Evolutionary conservation across 306 rosid species (phyloP).

Genomic region (Glycine tomentella): DNA sequence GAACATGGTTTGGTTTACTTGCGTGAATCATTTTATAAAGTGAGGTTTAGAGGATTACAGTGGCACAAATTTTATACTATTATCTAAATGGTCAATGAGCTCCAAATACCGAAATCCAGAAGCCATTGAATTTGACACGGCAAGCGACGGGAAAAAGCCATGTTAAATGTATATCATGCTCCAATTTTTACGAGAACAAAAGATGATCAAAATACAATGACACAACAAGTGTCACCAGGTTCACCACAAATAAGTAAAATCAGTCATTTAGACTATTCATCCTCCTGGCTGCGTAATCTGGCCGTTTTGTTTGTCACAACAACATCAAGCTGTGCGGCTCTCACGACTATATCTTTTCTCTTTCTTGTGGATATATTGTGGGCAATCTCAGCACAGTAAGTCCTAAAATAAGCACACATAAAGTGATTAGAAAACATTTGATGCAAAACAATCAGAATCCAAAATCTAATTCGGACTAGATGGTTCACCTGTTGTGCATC

Average conservation of each 20-base stretch:
- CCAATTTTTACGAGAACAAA: no score
- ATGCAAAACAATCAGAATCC: neutral
- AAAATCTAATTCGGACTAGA: neutral
- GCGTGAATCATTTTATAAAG: no score
- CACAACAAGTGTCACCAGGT: neutral
- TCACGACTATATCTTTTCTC: constrained; percentile 80
- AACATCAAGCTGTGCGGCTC: constrained; percentile 89
- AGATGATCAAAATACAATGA: no score
- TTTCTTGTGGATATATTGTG: constrained; percentile 70
- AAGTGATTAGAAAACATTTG: neutral
- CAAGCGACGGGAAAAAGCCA: no score
- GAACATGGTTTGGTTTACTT: no score
- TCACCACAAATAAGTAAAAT: no score
- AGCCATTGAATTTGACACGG: no score
- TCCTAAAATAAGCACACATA: constrained; percentile 42
- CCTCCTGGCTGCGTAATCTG: constrained; percentile 89
- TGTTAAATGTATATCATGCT: no score
- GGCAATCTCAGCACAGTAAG: constrained; percentile 85
- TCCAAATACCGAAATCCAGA: no score
- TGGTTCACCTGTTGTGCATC: constrained; percentile 82
- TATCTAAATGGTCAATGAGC: no score
- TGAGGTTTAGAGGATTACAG: no score
- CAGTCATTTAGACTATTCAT: constrained; percentile 56
- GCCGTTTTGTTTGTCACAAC: constrained; percentile 88
- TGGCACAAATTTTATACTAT: no score